Evolutionary conservation across 805 yeast genomes (phyloP).

Genomic region (Wickerhamia fluorescens): DNA sequence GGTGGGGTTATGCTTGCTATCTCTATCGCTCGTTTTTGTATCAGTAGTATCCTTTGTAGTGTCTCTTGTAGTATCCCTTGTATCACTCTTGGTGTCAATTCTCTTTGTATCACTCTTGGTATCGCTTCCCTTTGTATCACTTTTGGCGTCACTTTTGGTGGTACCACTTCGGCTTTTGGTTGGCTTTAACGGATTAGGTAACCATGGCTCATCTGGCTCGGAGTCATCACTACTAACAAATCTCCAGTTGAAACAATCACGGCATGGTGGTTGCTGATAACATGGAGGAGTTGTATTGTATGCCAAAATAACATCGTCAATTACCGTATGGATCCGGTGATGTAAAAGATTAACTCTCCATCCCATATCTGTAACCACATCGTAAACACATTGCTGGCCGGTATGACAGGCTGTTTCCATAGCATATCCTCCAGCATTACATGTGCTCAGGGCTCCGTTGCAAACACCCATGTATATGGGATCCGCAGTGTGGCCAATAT

Average conservation of each 20-base stretch:
- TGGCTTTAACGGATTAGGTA: constrained; percentile 34
- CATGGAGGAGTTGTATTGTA: constrained; percentile 79
- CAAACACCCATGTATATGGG: constrained; percentile 97
- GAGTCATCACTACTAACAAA: constrained; percentile 48
- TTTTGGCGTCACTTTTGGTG: not conserved
- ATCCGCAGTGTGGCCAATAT: constrained; percentile 94
- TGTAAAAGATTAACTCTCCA: constrained; percentile 86
- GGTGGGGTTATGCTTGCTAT: not conserved
- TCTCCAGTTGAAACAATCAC: constrained; percentile 88
- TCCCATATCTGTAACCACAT: constrained; percentile 80
- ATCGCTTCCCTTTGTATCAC: not conserved
- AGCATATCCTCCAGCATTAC: constrained; percentile 91
- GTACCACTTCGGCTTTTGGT: constrained; percentile 8
- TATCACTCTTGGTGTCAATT: too few relatives aligned
- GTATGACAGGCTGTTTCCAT: constrained; percentile 95
- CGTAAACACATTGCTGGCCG: constrained; percentile 82
- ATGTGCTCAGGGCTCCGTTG: constrained; percentile 84
- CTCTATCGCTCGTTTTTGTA: not conserved
- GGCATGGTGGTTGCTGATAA: constrained; percentile 69
- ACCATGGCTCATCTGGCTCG: constrained; percentile 29
- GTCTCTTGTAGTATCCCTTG: too few relatives aligned
- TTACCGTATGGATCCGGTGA: constrained; percentile 86
- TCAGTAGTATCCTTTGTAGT: not conserved
- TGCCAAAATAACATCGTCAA: constrained; percentile 64
- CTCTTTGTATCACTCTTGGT: too few relatives aligned